These are phyloP conservation scores for Aegle marmelos DNA, from an alignment of 345 rosid species.

Conservation along the genomic window DNA sequence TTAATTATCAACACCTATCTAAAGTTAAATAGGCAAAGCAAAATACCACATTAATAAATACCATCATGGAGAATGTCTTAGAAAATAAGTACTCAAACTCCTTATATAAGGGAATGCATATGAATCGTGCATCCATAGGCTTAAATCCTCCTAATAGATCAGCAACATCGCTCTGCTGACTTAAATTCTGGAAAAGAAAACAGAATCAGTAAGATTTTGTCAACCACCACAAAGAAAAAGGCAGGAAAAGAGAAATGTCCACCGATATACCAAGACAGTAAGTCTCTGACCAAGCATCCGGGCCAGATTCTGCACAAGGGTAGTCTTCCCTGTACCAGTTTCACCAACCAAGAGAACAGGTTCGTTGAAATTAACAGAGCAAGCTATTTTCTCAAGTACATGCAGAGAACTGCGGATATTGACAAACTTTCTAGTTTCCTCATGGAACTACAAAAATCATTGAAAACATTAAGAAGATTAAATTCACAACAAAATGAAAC, in stretches of 20 bases:
- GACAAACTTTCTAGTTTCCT: conserved; percentile 56
- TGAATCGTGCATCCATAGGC: conserved; percentile 73
- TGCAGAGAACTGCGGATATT: conserved; percentile 69
- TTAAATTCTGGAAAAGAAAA: conserved; percentile 65
- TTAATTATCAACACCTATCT: conserved; percentile 18
- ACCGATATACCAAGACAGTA: conserved; percentile 72
- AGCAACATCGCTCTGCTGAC: conserved; percentile 96
- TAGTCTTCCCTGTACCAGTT: conserved; percentile 99
- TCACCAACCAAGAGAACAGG: conserved; percentile 98
- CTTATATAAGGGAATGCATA: conserved; percentile 65
- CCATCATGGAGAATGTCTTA: conserved; percentile 48
- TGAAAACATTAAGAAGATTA: conserved; percentile 13
- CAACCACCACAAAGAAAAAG: not conserved
- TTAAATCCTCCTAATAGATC: conserved; percentile 95
- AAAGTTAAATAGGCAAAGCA: not conserved
- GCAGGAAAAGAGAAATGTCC: not conserved
- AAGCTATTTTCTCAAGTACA: conserved; percentile 79
- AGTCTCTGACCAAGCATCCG: conserved; percentile 77
- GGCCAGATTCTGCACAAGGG: conserved; percentile 89
- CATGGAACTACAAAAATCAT: conserved; percentile 44
- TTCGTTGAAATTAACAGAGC: conserved; percentile 78
- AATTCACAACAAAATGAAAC: not conserved
- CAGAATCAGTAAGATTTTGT: conserved; percentile 6
- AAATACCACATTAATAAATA: conserved; percentile 22
- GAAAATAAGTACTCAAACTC: conserved; percentile 64